These are phyloP conservation scores for Astrothelium macrocarpum DNA, from an alignment of 495 filamentous ascomycete genomes.

Conservation along the genomic window DNA sequence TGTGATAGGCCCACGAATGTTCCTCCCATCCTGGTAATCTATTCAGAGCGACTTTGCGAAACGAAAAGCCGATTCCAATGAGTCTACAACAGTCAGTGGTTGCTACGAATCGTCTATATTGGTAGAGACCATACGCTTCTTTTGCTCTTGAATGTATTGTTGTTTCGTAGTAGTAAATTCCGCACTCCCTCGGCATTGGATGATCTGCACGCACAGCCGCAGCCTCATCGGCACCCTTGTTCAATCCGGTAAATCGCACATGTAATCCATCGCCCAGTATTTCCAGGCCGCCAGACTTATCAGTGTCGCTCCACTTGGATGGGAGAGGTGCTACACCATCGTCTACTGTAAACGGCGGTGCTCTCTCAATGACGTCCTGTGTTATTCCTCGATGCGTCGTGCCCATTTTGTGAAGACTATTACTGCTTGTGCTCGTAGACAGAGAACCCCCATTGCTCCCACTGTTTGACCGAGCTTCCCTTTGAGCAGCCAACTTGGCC, in stretches of 20 bases:
- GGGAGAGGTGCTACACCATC: constrained; percentile 56
- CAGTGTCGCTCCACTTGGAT: constrained; percentile 68
- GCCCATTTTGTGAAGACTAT: constrained; percentile 54
- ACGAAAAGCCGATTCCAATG: constrained; percentile 84
- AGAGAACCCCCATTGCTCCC: constrained; percentile 39
- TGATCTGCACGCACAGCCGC: constrained; percentile 77
- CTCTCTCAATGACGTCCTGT: constrained; percentile 77
- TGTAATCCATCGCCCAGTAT: constrained; percentile 65
- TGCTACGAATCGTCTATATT: background rate
- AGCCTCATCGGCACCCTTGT: constrained; percentile 65
- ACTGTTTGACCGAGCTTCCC: constrained; percentile 34
- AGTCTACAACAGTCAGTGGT: constrained; percentile 39
- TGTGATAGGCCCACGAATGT: constrained; percentile 95
- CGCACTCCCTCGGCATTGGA: constrained; percentile 83
- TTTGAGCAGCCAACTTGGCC: constrained; percentile 47
- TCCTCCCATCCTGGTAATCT: constrained; percentile 89
- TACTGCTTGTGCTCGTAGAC: constrained; percentile 54
- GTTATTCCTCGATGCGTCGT: constrained; percentile 73
- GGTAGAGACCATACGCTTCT: constrained; percentile 60
- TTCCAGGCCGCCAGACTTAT: constrained; percentile 67
- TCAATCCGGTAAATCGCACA: constrained; percentile 58
- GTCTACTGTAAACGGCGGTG: constrained; percentile 49
- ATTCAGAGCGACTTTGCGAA: constrained; percentile 61
- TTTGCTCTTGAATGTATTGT: constrained; percentile 74
- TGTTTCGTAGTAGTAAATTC: constrained; percentile 95